Percentiles rank a stretch among this genome's conserved stretches.
Conservation (phyloP, 2,329 filamentous ascomycete genomes). For the Calycina herbarum region DNA sequence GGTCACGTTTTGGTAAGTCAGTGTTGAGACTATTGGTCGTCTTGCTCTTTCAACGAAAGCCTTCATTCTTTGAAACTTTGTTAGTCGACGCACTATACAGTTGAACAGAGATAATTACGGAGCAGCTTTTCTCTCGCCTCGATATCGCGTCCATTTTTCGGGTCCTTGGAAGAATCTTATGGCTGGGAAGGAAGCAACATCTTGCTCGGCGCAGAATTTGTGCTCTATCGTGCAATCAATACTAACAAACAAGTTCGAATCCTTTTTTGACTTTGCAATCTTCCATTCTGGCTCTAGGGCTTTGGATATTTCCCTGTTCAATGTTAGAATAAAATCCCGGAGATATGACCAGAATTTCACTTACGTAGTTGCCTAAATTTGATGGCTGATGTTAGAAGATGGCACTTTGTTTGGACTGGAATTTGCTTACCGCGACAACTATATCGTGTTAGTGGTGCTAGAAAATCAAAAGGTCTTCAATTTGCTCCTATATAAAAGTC, state of each 20-base stretch:
- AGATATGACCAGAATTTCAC: not conserved
- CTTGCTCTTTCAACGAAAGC: slow-evolving; percentile 35
- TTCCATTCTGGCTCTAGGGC: slow-evolving; percentile 27
- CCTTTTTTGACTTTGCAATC: slow-evolving; percentile 23
- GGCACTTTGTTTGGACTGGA: not conserved
- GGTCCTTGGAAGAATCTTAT: slow-evolving; percentile 44
- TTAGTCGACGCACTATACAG: not conserved
- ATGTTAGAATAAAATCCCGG: not conserved
- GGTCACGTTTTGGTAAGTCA: slow-evolving; percentile 35
- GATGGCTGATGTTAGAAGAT: not conserved
- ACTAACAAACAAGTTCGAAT: slow-evolving; percentile 34
- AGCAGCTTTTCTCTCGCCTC: slow-evolving; percentile 44
- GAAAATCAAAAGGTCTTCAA: not conserved
- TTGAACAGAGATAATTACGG: slow-evolving; percentile 36
- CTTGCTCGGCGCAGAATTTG: slow-evolving; percentile 43
- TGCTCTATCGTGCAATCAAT: slow-evolving; percentile 44
- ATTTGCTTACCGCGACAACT: slow-evolving; percentile 23
- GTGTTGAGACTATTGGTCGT: slow-evolving; percentile 34
- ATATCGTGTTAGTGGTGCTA: not conserved
- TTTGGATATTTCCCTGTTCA: slow-evolving; percentile 22
- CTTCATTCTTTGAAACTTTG: slow-evolving; percentile 30
- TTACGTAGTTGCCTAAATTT: slow-evolving; percentile 24
- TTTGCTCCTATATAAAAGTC: not conserved
- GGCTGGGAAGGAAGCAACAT: slow-evolving; percentile 48
- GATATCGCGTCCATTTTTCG: slow-evolving; percentile 42